These are phyloP conservation scores for Fusarium pininemorale DNA, from an alignment of 2,329 filamentous ascomycete genomes.

Conservation along the genomic window DNA sequence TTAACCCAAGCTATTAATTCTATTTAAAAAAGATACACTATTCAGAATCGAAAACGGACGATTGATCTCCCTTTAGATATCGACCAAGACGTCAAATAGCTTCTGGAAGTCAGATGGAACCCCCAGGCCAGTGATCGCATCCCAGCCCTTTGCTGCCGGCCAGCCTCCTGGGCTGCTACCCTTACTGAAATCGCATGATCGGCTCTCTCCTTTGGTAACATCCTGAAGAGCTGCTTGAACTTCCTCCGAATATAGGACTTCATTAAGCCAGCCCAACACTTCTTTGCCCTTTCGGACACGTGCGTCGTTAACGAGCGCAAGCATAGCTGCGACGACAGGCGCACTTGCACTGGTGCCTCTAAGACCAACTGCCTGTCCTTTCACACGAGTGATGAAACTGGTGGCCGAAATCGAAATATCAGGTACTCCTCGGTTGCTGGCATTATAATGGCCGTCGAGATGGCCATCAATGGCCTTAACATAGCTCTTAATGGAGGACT, in stretches of 20 bases:
- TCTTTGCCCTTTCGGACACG: constrained; percentile 59
- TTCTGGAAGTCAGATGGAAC: constrained; percentile 55
- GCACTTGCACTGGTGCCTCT: constrained; percentile 62
- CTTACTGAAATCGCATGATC: constrained; percentile 51
- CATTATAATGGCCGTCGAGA: constrained; percentile 57
- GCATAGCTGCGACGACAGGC: constrained; percentile 63
- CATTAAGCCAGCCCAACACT: constrained; percentile 64
- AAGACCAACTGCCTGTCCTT: constrained; percentile 42
- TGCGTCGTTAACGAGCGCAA: constrained; percentile 64
- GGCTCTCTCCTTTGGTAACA: constrained; percentile 52
- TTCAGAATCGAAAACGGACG: background rate
- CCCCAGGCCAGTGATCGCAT: constrained; percentile 61
- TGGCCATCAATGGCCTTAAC: constrained; percentile 51
- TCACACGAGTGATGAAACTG: constrained; percentile 57
- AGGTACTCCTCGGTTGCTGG: constrained; percentile 58
- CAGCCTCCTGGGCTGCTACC: constrained; percentile 52
- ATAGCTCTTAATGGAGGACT: constrained; percentile 52
- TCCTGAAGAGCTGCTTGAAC: constrained; percentile 53
- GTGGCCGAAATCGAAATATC: constrained; percentile 66
- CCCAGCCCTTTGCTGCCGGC: constrained; percentile 56
- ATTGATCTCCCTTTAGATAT: constrained; percentile 6
- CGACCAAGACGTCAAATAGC: constrained; percentile 48
- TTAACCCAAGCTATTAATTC: background rate
- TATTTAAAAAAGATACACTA: background rate
- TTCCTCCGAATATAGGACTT: constrained; percentile 53